These are phyloP conservation scores for Pythium periplocum DNA, from an alignment of 352 stramenopile species.

Conservation along the genomic window DNA sequence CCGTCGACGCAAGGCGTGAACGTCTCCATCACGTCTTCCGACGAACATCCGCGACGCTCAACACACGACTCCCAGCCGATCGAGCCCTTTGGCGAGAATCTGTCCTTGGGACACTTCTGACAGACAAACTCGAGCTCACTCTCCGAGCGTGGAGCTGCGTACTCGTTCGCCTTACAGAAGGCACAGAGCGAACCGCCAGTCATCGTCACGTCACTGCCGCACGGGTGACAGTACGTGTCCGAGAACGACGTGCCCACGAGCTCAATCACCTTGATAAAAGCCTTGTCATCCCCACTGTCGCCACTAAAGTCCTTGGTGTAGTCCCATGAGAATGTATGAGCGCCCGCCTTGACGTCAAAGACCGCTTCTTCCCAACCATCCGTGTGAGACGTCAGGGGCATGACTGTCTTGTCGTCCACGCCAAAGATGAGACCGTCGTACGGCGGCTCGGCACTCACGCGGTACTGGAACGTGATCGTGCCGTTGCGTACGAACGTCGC, in stretches of 20 bases:
- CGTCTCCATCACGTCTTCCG: constrained; percentile 53
- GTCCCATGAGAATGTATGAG: constrained; percentile 74
- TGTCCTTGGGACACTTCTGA: constrained; percentile 57
- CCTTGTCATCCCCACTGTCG: constrained; percentile 63
- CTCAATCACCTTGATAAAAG: constrained; percentile 75
- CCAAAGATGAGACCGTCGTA: constrained; percentile 78
- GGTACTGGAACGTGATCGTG: constrained; percentile 72
- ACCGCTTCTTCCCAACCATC: constrained; percentile 66
- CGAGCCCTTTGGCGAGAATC: constrained; percentile 62
- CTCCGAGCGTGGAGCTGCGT: constrained; percentile 57
- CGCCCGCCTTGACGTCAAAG: constrained; percentile 43
- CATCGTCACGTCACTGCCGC: constrained; percentile 74
- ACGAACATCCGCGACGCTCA: constrained; percentile 46
- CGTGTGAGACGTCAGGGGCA: constrained; percentile 50
- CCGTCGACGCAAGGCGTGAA: constrained; percentile 54
- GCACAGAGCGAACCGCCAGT: constrained; percentile 67
- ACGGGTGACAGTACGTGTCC: constrained; percentile 68
- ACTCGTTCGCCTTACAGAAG: constrained; percentile 77
- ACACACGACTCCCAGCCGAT: constrained; percentile 69
- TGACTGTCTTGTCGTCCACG: constrained; percentile 54
- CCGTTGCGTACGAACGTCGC: constrained; percentile 73
- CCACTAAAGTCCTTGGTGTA: constrained; percentile 77
- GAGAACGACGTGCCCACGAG: constrained; percentile 74
- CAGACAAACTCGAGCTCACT: constrained; percentile 76
- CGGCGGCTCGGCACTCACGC: constrained; percentile 61